Evolutionary conservation across 2,329 filamentous ascomycete genomes (phyloP).

Genomic region (Penicillium sp.): DNA sequence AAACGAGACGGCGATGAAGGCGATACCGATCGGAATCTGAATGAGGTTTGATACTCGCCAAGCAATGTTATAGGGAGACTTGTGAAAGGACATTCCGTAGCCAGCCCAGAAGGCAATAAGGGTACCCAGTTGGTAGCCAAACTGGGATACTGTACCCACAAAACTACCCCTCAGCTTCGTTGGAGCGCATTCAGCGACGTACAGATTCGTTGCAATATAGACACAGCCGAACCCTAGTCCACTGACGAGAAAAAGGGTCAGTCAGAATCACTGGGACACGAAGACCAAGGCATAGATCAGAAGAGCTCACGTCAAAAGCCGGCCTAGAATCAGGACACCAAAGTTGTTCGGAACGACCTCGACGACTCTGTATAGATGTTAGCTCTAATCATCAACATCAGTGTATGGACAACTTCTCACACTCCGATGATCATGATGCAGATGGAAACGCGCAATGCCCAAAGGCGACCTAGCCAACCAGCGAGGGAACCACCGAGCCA

Average conservation of each 20-base stretch:
- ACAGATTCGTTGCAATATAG: slow-evolving; percentile 42
- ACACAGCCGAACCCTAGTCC: slow-evolving; percentile 42
- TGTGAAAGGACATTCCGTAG: slow-evolving; percentile 43
- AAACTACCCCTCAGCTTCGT: slow-evolving; percentile 38
- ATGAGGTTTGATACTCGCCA: slow-evolving; percentile 43
- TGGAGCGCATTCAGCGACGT: slow-evolving; percentile 43
- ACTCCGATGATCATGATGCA: slow-evolving; percentile 36
- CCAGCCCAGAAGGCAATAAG: slow-evolving; percentile 45
- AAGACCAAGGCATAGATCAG: not conserved
- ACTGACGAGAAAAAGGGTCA: slow-evolving; percentile 13
- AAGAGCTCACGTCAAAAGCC: slow-evolving; percentile 34
- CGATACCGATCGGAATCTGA: slow-evolving; percentile 40
- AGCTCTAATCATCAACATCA: not conserved
- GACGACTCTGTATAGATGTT: slow-evolving; percentile 28
- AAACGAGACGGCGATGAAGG: slow-evolving; percentile 36
- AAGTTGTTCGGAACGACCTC: slow-evolving; percentile 43
- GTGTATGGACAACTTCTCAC: slow-evolving; percentile 21
- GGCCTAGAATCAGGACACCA: slow-evolving; percentile 39
- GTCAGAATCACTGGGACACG: not conserved
- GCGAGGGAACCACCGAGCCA: slow-evolving; percentile 40
- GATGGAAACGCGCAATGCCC: slow-evolving; percentile 41
- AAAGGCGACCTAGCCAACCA: slow-evolving; percentile 35
- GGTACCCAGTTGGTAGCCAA: slow-evolving; percentile 38
- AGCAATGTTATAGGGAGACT: slow-evolving; percentile 41
- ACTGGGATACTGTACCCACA: slow-evolving; percentile 34